Evolutionary conservation across 305 asterid species (phyloP), one percentile per base, ranked within the genome.

Genomic region (Stenogyne calaminthoides): DNA sequence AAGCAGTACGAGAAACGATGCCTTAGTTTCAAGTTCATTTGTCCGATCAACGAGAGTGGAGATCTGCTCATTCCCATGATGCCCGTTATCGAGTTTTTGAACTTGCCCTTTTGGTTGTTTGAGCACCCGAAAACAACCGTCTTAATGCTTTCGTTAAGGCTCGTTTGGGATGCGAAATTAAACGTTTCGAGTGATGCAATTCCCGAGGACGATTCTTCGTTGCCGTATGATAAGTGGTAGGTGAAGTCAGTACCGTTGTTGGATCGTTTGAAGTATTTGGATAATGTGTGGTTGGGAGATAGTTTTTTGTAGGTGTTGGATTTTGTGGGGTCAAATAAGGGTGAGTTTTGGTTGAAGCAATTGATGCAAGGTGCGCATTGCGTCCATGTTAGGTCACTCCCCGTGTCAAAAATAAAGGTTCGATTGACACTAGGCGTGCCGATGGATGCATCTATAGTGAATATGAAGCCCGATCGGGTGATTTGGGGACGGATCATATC

Each of bases 21-120:
- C 11, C 39, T 32, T 12, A 44, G 40, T 40, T 39, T 55, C 47
- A 42, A 10, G 20, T 52, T 22, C 70, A 60, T 61, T 47, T 72
- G 70, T 9, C 64, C 20, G 2, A 72, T 59, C 6, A 47, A 9
- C 12, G 76, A 72, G 9, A 72, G 69, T 2, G 76, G 76, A 25
- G 76, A 72, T 51, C 52, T 18, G 63, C 37, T 61, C 76, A 72
- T 61, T 59, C 76, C 76, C 69, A 71, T 71, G 20, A 71, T 60
- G 2, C 61, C 69, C 0, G 70, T 27, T 9, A 61, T 8, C 6
- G 63, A 72, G 5, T 39, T 72, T 19, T 4, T 47, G 52, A 60
- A 61, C 15, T 0, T 40, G 32, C 67, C 77, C 0, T 0, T 14
- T 16, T 54, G 65, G 36, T 73, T 20, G 19, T 73, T 55, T 29